These are phyloP conservation scores for Coemansia sp. DNA, from an alignment of 192 early-diverging fungal genomes.

Conservation along the genomic window DNA sequence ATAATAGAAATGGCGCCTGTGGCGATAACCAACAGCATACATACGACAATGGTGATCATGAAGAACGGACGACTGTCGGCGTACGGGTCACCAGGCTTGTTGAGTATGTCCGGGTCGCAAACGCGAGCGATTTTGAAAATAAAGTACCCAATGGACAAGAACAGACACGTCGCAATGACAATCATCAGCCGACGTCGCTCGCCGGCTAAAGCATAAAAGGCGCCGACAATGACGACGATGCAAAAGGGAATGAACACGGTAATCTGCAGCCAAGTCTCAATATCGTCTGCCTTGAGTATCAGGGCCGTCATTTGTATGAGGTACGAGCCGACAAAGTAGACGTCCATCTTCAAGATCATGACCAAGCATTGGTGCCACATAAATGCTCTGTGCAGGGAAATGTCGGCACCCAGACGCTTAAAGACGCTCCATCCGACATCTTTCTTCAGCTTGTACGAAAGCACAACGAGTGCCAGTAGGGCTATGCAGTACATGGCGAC, in stretches of 20 bases:
- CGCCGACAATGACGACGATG: slow-evolving; percentile 30
- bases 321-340: slow-evolving; percentile 53
- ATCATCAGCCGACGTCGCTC: slow-evolving; percentile 46
- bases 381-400: slow-evolving; percentile 53
- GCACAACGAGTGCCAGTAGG: slow-evolving; percentile 29
- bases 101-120: slow-evolving; percentile 25
- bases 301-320: slow-evolving; percentile 62
- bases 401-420: slow-evolving; percentile 56
- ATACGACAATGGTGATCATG: slow-evolving; percentile 50
- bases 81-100: slow-evolving; percentile 46
- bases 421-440: slow-evolving; percentile 56
- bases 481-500: slow-evolving; percentile 30
- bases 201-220: slow-evolving; percentile 32
- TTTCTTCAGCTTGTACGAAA: slow-evolving; percentile 56
- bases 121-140: slow-evolving; percentile 53
- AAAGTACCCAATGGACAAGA: slow-evolving; percentile 52
- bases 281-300: slow-evolving; percentile 52
- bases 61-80: slow-evolving; percentile 44
- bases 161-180: slow-evolving; percentile 12
- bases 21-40: slow-evolving; percentile 38
- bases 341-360: slow-evolving; percentile 50
- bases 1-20: slow-evolving; percentile 30
- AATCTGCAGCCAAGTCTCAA: slow-evolving; percentile 51
- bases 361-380: slow-evolving; percentile 45
- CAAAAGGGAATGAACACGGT: slow-evolving; percentile 47